A percentile compares a stretch with the other conserved stretches of the same genome.
Conservation (phyloP, 805 yeast genomes). For the Torulaspora indica region DNA sequence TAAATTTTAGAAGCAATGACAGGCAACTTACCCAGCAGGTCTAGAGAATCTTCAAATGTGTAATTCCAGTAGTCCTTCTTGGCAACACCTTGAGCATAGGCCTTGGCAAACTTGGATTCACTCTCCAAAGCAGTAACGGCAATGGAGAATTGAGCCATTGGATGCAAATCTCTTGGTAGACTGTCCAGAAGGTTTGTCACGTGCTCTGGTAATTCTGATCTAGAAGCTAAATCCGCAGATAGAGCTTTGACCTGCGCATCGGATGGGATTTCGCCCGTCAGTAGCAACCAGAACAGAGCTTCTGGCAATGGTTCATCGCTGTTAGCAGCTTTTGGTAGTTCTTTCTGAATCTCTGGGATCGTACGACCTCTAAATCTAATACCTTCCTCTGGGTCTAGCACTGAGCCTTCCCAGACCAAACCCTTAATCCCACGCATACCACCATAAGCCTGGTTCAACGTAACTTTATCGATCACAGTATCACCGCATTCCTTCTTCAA, state of each 20-base stretch:
- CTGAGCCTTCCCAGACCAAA: conserved; percentile 86
- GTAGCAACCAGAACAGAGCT: conserved; percentile 73
- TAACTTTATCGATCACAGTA: conserved; percentile 63
- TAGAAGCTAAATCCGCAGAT: conserved; percentile 72
- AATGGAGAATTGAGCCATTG: conserved; percentile 86
- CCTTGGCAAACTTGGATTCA: conserved; percentile 79
- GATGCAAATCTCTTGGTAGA: conserved; percentile 72
- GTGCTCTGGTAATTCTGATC: conserved; percentile 73
- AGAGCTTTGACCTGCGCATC: conserved; percentile 64
- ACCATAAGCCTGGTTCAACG: conserved; percentile 79
- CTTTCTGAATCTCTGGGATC: conserved; percentile 70
- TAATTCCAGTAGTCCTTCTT: conserved; percentile 82
- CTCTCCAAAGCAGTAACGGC: conserved; percentile 77
- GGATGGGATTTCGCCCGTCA: conserved; percentile 81
- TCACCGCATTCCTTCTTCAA: conserved; percentile 89
- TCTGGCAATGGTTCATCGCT: conserved; percentile 72
- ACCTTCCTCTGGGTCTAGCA: conserved; percentile 78
- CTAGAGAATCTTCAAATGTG: conserved; percentile 75
- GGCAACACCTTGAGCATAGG: conserved; percentile 77
- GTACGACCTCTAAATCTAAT: conserved; percentile 82
- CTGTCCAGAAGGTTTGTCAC: conserved; percentile 67
- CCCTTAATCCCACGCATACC: conserved; percentile 89
- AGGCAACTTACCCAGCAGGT: conserved; percentile 77
- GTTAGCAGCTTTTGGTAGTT: conserved; percentile 70
- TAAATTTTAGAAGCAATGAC: conserved; percentile 76